Evolutionary conservation across 2,329 filamentous ascomycete genomes (phyloP), one percentile per base, ranked within the genome.

Genomic region (Exophiala sp.): DNA sequence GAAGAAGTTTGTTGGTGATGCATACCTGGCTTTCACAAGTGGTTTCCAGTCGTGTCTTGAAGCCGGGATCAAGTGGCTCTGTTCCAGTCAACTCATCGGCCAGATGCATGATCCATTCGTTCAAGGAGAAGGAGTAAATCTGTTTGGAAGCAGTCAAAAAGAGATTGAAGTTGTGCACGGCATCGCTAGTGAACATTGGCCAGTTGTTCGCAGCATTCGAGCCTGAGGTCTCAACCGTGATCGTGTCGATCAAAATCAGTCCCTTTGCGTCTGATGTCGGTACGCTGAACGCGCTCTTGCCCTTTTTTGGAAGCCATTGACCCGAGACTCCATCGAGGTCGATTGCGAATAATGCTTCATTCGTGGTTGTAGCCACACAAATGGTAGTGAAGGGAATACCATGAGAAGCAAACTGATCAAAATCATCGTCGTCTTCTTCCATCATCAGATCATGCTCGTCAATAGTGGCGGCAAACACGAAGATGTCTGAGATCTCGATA

Each of bases 301-400:
- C 70, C 14, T 67, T 67, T 49, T 70, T 73, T 1, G 83, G 82
- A 6, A 86, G 74, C 83, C 83, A 86, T 62, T 82, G 79, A 6
- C 80, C 83, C 60, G 84, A 76, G 2, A 86, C 76, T 0, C 82
- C 83, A 47, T 84, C 79, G 32, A 85, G 66, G 60, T 86, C 81
- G 24, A 86, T 72, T 57, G 79, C 84, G 32, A 85, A 67, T 58
- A 84, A 79, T 6, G 86, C 72, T 50, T 79, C 74, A 41, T 78
- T 78, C 18, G 73, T 75, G 33, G 74, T 76, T 2, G 80, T 84
- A 12, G 80, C 73, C 8, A 86, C 66, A 63, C 80, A 84, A 5
- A 86, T 71, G 9, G 83, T 72, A 2, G 80, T 80, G 24, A 78
- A 75, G 3, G 81, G 82, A 16, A 84, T 62, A 4, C 77, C 78